Base-by-base conservation (phyloP, 768 basidiomycete species). In the Rhodosporidiobolus sp. region DNA sequence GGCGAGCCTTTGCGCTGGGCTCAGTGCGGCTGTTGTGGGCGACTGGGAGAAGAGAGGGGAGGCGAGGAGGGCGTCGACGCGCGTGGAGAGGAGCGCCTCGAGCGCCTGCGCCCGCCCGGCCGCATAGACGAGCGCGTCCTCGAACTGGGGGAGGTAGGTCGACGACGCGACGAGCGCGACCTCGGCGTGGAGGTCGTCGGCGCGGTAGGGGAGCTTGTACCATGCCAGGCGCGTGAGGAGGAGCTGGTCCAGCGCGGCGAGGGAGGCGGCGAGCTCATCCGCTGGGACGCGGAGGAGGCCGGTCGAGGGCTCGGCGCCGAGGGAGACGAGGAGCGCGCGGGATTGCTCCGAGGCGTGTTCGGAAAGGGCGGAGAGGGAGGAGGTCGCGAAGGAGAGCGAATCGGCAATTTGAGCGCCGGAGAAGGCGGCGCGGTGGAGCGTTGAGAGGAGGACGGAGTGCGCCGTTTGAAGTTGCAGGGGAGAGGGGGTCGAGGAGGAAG, bases 131-230 rank as follows among this genome's bases (percentile, higher is more conserved):
- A 76, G 68, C 52, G 46, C 53, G 11, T 48, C 22, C 28, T 77
- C 74, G 53, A 76, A 66, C 12, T 45, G 6, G 22, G 43, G 72
- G 45, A 76, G 65, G 65, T 69, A 77, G 19, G 65, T 26, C 32
- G 43, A 22, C 4, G 26, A 30, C 19, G 59, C 43, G 38, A 56
- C 65, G 43, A 69, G 53, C 6, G 70, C 64, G 16, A 78, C 10
- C 17, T 79, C 78, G 43, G 72, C 54, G 24, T 50, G 46, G 16
- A 79, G 54, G 69, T 78, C 78, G 67, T 79, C 78, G 26, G 62
- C 69, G 17, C 73, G 66, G 46, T 69, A 56, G 5, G 76, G 77
- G 19, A 79, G 68, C 57, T 76, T 74, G 74, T 75, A 78, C 76
- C 77, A 78, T 30, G 67, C 62, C n/a, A 79, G 46, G 16, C 77